A percentile compares a stretch with the other conserved stretches of the same genome.
Evolutionary conservation across 352 stramenopile genomes (phyloP).

Genomic region (Globisporangium lucens): DNA sequence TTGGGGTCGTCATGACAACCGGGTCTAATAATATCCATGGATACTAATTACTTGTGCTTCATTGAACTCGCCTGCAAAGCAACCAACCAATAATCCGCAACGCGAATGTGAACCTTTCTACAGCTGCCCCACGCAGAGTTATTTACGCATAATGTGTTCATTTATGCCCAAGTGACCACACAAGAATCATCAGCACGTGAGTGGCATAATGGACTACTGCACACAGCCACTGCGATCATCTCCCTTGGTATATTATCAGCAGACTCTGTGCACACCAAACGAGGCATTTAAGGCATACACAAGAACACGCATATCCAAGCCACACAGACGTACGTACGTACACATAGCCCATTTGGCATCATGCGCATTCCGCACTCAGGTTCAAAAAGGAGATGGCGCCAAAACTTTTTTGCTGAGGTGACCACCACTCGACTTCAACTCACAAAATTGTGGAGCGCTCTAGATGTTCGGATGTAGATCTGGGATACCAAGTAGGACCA

Average conservation of each 20-base stretch:
- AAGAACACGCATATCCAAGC: not conserved
- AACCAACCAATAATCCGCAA: no score
- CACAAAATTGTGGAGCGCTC: not conserved
- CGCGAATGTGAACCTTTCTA: not conserved
- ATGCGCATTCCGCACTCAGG: not conserved
- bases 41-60: not conserved
- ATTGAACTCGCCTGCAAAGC: no score
- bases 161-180: no score
- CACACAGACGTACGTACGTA: not conserved
- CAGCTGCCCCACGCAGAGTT: not conserved
- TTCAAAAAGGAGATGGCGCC: no score
- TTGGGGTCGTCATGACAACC: not conserved
- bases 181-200: no score
- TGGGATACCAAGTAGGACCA: conserved; percentile 1
- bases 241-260: no score
- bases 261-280: no score
- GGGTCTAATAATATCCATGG: not conserved
- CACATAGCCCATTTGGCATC: not conserved
- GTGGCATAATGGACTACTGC: no score
- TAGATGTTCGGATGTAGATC: not conserved
- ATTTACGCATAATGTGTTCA: no score
- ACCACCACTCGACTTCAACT: conserved; percentile 14
- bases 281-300: no score
- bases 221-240: not conserved
- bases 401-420: not conserved